phyloP scores from a whole-genome alignment of 2,329 filamentous ascomycete species.

The Botrytis cinerea region DNA sequence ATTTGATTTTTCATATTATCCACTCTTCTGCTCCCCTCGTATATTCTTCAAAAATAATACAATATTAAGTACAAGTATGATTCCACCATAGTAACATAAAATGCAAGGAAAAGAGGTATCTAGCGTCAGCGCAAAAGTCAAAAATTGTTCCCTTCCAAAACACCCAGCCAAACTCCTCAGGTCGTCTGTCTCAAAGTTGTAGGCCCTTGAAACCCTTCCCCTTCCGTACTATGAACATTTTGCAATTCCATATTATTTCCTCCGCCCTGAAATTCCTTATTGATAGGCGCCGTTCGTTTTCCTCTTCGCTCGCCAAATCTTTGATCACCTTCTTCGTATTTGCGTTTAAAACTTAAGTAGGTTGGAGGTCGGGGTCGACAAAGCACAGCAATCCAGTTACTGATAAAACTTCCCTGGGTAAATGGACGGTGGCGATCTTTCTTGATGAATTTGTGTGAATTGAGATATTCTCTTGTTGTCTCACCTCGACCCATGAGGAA shows the following conservation, averaged over 20 bases:
- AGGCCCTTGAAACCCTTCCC: slow-evolving; percentile 56
- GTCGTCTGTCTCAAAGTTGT: slow-evolving; percentile 31
- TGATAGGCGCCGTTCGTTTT: slow-evolving; percentile 51
- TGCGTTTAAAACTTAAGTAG: slow-evolving; percentile 82
- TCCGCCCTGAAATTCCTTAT: slow-evolving; percentile 54
- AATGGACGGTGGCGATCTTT: slow-evolving; percentile 90
- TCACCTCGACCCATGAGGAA: slow-evolving; percentile 90
- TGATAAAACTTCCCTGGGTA: slow-evolving; percentile 71
- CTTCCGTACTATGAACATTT: slow-evolving; percentile 48
- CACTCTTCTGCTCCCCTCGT: background rate
- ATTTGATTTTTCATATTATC: background rate
- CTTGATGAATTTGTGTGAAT: slow-evolving; percentile 92
- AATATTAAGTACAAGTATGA: slow-evolving; percentile 17
- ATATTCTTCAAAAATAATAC: slow-evolving; percentile 16
- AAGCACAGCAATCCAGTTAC: slow-evolving; percentile 81
- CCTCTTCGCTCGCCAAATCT: slow-evolving; percentile 66
- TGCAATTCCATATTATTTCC: slow-evolving; percentile 71
- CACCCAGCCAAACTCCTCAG: background rate
- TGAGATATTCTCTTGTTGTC: slow-evolving; percentile 94
- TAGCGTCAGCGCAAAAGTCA: background rate
- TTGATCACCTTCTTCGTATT: slow-evolving; percentile 79
- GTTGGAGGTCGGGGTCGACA: slow-evolving; percentile 82
- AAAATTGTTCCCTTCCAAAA: slow-evolving; percentile 2
- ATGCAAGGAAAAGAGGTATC: slow-evolving; percentile 22
- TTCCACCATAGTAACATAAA: background rate